Percentiles rank a stretch among this genome's conserved stretches.
phyloP scores from a whole-genome alignment of 768 basidiomycete genomes.

The Butyriboletus loyo region DNA sequence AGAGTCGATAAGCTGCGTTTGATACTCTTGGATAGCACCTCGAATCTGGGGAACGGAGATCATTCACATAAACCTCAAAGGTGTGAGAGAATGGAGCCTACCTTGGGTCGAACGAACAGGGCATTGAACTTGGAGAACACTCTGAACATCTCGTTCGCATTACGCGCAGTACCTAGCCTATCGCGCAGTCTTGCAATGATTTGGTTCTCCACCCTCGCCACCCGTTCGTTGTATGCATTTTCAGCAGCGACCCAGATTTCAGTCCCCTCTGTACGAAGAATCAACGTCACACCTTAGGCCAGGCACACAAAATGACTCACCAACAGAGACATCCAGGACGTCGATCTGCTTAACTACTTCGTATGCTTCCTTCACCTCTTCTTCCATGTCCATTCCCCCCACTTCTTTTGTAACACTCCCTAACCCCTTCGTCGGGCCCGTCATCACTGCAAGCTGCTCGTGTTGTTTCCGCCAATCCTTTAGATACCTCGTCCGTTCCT shows the following conservation, averaged over 20 bases:
- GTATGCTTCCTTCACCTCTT: conserved; percentile 94
- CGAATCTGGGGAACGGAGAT: conserved; percentile 58
- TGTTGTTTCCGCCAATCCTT: conserved; percentile 95
- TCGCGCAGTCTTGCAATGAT: conserved; percentile 93
- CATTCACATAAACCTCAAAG: not conserved
- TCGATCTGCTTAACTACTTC: conserved; percentile 97
- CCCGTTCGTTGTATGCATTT: conserved; percentile 96
- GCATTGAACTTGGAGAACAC: conserved; percentile 99
- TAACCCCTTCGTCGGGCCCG: conserved; percentile 86
- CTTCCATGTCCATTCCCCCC: conserved; percentile 96
- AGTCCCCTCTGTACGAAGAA: conserved; percentile 70
- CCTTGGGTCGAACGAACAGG: conserved; percentile 93
- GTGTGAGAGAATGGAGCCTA: conserved; percentile 28
- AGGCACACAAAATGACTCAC: conserved; percentile 41
- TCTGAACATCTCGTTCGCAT: conserved; percentile 99
- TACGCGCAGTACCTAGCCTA: conserved; percentile 88
- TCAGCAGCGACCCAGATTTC: conserved; percentile 98
- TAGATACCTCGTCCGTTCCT: conserved; percentile 83
- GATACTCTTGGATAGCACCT: conserved; percentile 98
- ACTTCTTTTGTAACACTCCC: conserved; percentile 70
- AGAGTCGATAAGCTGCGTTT: conserved; percentile 96
- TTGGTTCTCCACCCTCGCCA: conserved; percentile 96
- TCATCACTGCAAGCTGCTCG: conserved; percentile 96
- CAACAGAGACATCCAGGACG: conserved; percentile 89
- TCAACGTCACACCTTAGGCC: not conserved